Base-by-base conservation (phyloP, 2,329 filamentous ascomycete genomes). In the Neurospora sp. region DNA sequence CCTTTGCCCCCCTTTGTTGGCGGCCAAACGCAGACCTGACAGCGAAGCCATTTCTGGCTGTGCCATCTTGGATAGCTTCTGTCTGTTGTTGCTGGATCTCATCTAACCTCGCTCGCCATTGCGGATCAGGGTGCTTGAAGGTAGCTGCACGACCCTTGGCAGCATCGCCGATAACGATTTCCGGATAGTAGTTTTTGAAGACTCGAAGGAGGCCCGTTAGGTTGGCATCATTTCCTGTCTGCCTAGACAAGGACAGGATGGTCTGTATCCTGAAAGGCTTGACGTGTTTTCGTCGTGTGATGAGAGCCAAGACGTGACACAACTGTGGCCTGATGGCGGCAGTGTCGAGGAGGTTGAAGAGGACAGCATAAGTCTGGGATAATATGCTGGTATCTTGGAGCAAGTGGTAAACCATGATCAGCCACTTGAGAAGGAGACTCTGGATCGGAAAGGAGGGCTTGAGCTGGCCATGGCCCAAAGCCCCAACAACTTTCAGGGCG, bases 141-240 rank as follows among this genome's bases (percentile, higher is more conserved):
- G 87, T 83, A 4, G 87, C 86, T 0, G 88, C 87, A 71, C 86
- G 85, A 43, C 87, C 87, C 68, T 84, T 83, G 38, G 88, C 86
- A 4, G 87, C 83, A 73, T 91, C 90, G 28, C 90, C 91, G 15
- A 95, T 86, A 71, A 96, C 92, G 69, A 96, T 92, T 78, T 97
- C 93, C 0, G 93, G 93, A 76, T 95, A 96, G 79, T 95, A 96
- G 78, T 95, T 93, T 77, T 96, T 96, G 82, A 90, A 96, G n/a
- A 95, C 88, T 69, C 91, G 87, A 67, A 96, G 82, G 19, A 97
- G 83, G 3, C 91, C 91, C 43, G 91, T 84, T 42, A 97, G 82
- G 68, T 89, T 86, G 67, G 90, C 90, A 70, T 97, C 93, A 76
- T 91, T 91, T 19, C 90, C 90, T 4, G 84, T 86, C 75, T 88